These are phyloP conservation scores for Tetrapyrgos nigripes DNA, from an alignment of 1,284 basidiomycete genomes.

Conservation along the genomic window DNA sequence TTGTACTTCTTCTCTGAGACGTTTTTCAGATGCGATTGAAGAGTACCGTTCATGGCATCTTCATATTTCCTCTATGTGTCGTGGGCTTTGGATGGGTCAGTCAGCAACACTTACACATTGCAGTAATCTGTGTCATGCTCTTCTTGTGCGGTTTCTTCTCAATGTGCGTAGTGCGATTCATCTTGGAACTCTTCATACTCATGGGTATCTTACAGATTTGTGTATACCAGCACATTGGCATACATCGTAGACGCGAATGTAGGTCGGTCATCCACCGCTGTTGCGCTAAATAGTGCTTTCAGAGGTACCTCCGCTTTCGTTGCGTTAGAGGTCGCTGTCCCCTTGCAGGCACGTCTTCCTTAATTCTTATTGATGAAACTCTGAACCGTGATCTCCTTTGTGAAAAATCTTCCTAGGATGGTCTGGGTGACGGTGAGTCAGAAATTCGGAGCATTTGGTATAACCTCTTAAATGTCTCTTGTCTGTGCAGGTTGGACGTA, in stretches of 20 bases:
- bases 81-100: slow-evolving; percentile 83
- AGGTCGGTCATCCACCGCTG: slow-evolving; percentile 74
- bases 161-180: slow-evolving; percentile 53
- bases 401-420: slow-evolving; percentile 42
- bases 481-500: slow-evolving; percentile 69
- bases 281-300: slow-evolving; percentile 77
- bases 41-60: slow-evolving; percentile 62
- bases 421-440: slow-evolving; percentile 46
- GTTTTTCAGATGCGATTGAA: slow-evolving; percentile 71
- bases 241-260: slow-evolving; percentile 82
- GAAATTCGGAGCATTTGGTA: neutral
- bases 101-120: slow-evolving; percentile 66
- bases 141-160: slow-evolving; percentile 74
- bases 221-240: slow-evolving; percentile 74
- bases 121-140: slow-evolving; percentile 66
- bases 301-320: slow-evolving; percentile 75
- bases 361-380: too few relatives aligned
- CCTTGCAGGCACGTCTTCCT: slow-evolving; percentile 56
- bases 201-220: slow-evolving; percentile 53
- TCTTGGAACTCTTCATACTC: neutral
- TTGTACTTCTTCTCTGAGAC: neutral
- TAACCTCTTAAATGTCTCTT: neutral
- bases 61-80: slow-evolving; percentile 63
- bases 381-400: too few relatives aligned
- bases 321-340: slow-evolving; percentile 72